phyloP scores from a whole-genome alignment of 257 asterid genomes.

The Solanum bulbocastanum region DNA sequence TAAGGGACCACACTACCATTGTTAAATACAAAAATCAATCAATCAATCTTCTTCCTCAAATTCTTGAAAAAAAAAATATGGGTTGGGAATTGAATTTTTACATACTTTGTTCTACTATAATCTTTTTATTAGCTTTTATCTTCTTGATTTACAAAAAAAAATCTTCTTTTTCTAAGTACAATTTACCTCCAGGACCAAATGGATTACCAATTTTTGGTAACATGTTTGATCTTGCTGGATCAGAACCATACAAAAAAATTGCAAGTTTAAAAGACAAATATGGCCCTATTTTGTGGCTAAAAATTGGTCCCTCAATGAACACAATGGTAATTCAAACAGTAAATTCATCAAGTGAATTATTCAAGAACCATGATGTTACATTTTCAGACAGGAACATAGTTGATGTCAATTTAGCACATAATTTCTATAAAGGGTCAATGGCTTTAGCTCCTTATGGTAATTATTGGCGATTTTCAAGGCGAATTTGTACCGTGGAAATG shows the following conservation, averaged over 20 bases:
- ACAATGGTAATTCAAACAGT: slow-evolving; percentile 30
- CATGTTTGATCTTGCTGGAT: slow-evolving; percentile 33
- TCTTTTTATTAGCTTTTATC: slow-evolving; percentile 2
- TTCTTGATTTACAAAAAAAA: background rate
- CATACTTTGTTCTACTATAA: slow-evolving; percentile 4
- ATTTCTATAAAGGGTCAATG: slow-evolving; percentile 28
- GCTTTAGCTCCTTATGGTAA: slow-evolving; percentile 53
- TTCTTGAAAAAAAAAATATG: background rate
- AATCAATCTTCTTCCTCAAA: background rate
- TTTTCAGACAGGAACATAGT: slow-evolving; percentile 29
- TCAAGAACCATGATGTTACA: slow-evolving; percentile 35
- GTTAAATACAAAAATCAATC: background rate
- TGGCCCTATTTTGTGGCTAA: slow-evolving; percentile 42
- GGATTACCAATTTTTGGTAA: slow-evolving; percentile 48
- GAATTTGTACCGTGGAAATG: slow-evolving; percentile 48
- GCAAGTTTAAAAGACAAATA: slow-evolving; percentile 15
- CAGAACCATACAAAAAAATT: slow-evolving; percentile 24
- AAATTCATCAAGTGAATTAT: background rate
- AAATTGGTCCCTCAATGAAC: slow-evolving; percentile 30
- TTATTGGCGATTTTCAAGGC: slow-evolving; percentile 43
- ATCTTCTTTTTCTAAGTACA: background rate
- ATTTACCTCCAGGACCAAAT: slow-evolving; percentile 33
- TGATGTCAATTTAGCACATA: slow-evolving; percentile 32
- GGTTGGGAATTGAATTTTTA: slow-evolving; percentile 10
- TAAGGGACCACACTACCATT: background rate